Percentiles rank a stretch among this genome's conserved stretches.
phyloP scores from a whole-genome alignment of 129 eudicot genomes.

The Sambucus nigra region DNA sequence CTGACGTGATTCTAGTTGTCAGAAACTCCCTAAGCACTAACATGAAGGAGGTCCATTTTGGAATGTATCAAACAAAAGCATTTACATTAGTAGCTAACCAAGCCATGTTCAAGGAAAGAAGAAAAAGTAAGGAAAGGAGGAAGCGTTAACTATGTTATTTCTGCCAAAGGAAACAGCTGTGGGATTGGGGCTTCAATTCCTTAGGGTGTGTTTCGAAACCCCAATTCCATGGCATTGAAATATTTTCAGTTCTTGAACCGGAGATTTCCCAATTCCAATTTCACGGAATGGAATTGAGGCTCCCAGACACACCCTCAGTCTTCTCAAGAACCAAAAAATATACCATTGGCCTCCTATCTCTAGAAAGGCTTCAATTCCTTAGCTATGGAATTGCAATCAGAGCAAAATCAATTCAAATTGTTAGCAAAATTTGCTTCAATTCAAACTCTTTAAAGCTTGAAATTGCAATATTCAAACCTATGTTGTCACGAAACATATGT shows the following conservation, averaged over 20 bases:
- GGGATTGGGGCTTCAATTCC: neutral
- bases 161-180: neutral
- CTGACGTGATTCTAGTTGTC: neutral
- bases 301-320: no score
- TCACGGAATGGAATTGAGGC: no score
- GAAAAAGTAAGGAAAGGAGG: neutral
- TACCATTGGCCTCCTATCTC: neutral
- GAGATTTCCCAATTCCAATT: no score
- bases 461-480: neutral
- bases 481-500: neutral
- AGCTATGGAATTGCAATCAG: no score
- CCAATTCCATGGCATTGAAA: no score
- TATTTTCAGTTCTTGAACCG: no score
- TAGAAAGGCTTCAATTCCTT: no score
- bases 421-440: no score
- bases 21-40: neutral
- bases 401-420: no score
- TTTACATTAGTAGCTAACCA: neutral
- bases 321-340: neutral
- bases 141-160: neutral
- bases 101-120: neutral
- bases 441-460: no score
- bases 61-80: neutral
- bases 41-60: neutral
- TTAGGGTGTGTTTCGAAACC: no score